A percentile compares a stretch with the other conserved stretches of the same genome.
These are phyloP conservation scores for Abrus pulchellus DNA, from an alignment of 306 rosid genomes.

Conservation along the genomic window DNA sequence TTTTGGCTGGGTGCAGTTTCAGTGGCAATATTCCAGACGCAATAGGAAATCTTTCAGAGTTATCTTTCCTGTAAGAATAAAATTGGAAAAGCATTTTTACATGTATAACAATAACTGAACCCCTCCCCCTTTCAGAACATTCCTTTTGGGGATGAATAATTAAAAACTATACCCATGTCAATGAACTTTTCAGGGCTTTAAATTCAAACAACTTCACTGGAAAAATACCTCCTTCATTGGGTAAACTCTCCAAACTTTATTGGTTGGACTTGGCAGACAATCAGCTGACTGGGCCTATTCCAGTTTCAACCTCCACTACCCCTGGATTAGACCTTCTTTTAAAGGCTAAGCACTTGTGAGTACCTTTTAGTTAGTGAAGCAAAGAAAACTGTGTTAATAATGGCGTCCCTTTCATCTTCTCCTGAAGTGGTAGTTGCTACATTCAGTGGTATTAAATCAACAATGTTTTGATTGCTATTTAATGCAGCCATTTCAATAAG, in stretches of 20 bases:
- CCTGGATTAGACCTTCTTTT: constrained; percentile 86
- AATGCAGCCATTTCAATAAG: constrained; percentile 95
- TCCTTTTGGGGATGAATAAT: not conserved
- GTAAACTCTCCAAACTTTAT: constrained; percentile 84
- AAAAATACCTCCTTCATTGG: constrained; percentile 82
- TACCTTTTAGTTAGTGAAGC: constrained; percentile 1
- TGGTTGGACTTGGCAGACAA: constrained; percentile 95
- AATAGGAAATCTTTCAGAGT: constrained; percentile 77
- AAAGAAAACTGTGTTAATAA: not conserved
- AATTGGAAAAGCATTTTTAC: constrained; percentile 3
- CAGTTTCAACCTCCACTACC: constrained; percentile 66
- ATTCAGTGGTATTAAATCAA: constrained; percentile 13
- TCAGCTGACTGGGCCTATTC: constrained; percentile 73
- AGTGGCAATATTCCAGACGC: constrained; percentile 82
- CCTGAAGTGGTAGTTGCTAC: not conserved
- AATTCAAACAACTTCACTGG: constrained; percentile 87
- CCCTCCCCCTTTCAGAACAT: not conserved
- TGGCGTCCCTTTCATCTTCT: not conserved
- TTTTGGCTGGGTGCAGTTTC: constrained; percentile 92
- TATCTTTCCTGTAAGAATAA: constrained; percentile 82
- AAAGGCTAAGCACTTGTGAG: constrained; percentile 92
- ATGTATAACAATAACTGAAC: not conserved
- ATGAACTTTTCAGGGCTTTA: constrained; percentile 74
- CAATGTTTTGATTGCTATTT: constrained; percentile 36
- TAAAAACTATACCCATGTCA: not conserved